Evolutionary conservation across 208 protist genomes (phyloP).

Genomic region (Crithidia brevicula): DNA sequence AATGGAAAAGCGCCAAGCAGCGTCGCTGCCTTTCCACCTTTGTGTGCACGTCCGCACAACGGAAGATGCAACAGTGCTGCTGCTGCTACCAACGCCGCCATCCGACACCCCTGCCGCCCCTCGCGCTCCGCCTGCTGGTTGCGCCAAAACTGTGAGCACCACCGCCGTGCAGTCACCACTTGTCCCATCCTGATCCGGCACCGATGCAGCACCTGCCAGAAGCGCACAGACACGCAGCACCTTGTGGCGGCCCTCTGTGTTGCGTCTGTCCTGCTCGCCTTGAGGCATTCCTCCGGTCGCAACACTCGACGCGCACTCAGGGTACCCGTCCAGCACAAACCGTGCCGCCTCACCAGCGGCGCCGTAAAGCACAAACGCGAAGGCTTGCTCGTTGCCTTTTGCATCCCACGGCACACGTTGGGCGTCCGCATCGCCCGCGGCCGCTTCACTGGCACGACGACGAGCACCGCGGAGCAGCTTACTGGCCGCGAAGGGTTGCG

Average conservation of each 20-base stretch:
- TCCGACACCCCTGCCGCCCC: background rate
- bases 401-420: background rate
- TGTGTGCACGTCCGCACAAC: background rate
- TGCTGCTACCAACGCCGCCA: background rate
- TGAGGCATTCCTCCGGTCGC: background rate
- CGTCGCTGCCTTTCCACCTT: background rate
- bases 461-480: slow-evolving; percentile 13
- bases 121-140: background rate
- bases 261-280: background rate
- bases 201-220: background rate
- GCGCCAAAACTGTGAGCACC: slow-evolving; percentile 18
- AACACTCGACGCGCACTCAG: slow-evolving; percentile 16
- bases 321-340: slow-evolving; percentile 26
- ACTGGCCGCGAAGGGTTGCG: slow-evolving; percentile 21
- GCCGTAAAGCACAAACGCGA: slow-evolving; percentile 30
- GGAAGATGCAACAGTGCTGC: background rate
- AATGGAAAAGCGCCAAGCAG: slow-evolving; percentile 17
- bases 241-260: background rate
- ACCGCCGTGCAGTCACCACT: background rate
- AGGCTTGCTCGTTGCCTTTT: background rate
- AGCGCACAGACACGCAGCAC: slow-evolving; percentile 27
- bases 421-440: background rate
- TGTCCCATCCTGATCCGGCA: background rate
- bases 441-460: background rate
- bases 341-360: slow-evolving; percentile 17